A percentile compares a stretch with the other conserved stretches of the same genome.
These are phyloP conservation scores for Podaxis sp. DNA, from an alignment of 768 basidiomycete species.

Conservation along the genomic window DNA sequence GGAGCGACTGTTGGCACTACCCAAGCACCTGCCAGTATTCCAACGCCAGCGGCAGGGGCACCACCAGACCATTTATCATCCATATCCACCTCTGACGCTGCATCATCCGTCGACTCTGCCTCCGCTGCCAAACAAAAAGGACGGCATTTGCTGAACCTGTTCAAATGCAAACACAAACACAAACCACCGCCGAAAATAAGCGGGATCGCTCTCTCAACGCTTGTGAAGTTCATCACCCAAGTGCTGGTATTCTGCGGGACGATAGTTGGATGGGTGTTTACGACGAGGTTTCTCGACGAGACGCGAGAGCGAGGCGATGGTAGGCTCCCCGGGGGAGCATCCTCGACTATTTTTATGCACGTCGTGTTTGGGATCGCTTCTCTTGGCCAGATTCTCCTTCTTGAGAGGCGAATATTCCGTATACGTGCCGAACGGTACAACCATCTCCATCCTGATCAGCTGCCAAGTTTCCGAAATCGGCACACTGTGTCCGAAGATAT, in stretches of 20 bases:
- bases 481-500: slow-evolving; percentile 23
- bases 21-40: neutral
- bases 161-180: slow-evolving; percentile 40
- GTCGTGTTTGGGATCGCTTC: slow-evolving; percentile 55
- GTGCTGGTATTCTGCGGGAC: slow-evolving; percentile 42
- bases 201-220: slow-evolving; percentile 47
- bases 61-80: neutral
- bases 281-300: slow-evolving; percentile 23
- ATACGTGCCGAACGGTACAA: slow-evolving; percentile 67
- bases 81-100: neutral
- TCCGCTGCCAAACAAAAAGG: slow-evolving; percentile 9
- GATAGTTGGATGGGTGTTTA: slow-evolving; percentile 56
- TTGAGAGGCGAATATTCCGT: slow-evolving; percentile 65
- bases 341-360: slow-evolving; percentile 57
- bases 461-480: slow-evolving; percentile 39
- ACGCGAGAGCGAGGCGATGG: slow-evolving; percentile 18
- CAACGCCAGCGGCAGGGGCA: neutral
- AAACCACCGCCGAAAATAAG: slow-evolving; percentile 35
- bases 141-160: slow-evolving; percentile 23
- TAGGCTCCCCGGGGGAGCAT: slow-evolving; percentile 23
- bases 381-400: slow-evolving; percentile 55
- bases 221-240: slow-evolving; percentile 43
- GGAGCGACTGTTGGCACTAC: slow-evolving; percentile 19
- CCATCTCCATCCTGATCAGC: slow-evolving; percentile 52
- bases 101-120: slow-evolving; percentile 8